Percentiles rank a stretch among this genome's conserved stretches.
These are phyloP conservation scores for Torulaspora pretoriensis DNA, from an alignment of 1,139 yeast species.

Conservation along the genomic window DNA sequence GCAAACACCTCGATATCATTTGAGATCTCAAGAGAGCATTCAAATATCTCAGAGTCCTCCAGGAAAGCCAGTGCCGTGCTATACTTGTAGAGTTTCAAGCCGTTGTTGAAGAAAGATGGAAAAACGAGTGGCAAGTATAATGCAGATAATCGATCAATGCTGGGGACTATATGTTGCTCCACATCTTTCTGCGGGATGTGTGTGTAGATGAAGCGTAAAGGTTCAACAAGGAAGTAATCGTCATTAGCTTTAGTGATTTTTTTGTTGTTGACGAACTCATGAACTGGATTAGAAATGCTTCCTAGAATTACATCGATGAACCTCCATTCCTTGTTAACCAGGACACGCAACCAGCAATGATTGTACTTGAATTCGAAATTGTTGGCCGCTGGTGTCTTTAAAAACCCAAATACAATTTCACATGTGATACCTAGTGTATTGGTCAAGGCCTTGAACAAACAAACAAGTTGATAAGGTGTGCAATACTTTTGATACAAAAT, in stretches of 20 bases:
- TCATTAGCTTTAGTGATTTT: constrained; percentile 37
- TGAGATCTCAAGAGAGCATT: constrained; percentile 70
- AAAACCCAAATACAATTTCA: constrained; percentile 75
- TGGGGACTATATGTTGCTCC: constrained; percentile 83
- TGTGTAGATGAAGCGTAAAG: constrained; percentile 69
- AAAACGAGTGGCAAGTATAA: constrained; percentile 79
- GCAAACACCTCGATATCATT: constrained; percentile 59
- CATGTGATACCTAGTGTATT: constrained; percentile 67
- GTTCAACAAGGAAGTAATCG: constrained; percentile 75
- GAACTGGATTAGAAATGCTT: constrained; percentile 49
- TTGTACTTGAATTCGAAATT: constrained; percentile 52
- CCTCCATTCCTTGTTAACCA: constrained; percentile 72
- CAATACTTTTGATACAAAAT: constrained; percentile 43
- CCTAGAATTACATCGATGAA: constrained; percentile 69
- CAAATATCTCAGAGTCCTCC: constrained; percentile 71
- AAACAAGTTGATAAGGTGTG: constrained; percentile 71
- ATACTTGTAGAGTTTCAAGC: constrained; percentile 58
- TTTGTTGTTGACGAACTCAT: constrained; percentile 37
- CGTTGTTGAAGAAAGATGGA: constrained; percentile 67
- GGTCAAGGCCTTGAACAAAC: constrained; percentile 69
- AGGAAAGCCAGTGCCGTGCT: constrained; percentile 74
- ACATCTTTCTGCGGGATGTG: constrained; percentile 78
- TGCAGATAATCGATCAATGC: constrained; percentile 73
- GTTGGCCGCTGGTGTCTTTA: constrained; percentile 68
- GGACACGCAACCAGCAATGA: constrained; percentile 85